Evolutionary conservation across 345 rosid genomes (phyloP).

Genomic region (Turritis glabra): DNA sequence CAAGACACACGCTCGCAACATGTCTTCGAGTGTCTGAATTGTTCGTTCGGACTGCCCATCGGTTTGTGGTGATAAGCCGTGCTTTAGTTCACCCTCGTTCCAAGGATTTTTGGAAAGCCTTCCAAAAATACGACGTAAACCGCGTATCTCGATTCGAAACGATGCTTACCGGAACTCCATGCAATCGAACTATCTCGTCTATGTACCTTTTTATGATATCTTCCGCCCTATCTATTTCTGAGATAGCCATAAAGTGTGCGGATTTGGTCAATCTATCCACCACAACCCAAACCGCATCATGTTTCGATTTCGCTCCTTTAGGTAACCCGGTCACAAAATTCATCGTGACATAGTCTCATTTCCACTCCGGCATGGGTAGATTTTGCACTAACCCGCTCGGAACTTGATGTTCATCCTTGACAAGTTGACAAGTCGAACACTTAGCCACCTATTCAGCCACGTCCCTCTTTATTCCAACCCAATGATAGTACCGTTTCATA

Average conservation of each 20-base stretch:
- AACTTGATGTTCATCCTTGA: neutral
- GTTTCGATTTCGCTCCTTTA: accelerated
- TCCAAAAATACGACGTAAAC: neutral
- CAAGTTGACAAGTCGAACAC: neutral
- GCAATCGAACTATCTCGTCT: neutral
- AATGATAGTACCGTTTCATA: neutral
- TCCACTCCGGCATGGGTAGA: no score
- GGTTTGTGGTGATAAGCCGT: neutral
- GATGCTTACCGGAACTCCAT: neutral
- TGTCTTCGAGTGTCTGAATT: no score
- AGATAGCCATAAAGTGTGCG: no score
- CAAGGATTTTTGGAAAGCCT: neutral
- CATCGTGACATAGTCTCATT: no score
- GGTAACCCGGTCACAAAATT: no score
- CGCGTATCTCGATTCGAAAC: neutral
- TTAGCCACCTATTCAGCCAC: neutral
- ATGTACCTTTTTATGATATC: no score
- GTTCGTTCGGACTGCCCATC: neutral
- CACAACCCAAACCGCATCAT: no score
- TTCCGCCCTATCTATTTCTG: neutral
- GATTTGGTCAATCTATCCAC: no score
- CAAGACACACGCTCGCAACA: no score
- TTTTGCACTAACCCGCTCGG: neutral
- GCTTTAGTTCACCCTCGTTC: neutral
- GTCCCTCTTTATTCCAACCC: neutral